phyloP scores from a whole-genome alignment of 169 alveolate species.

The Sarcocystis neurona region DNA sequence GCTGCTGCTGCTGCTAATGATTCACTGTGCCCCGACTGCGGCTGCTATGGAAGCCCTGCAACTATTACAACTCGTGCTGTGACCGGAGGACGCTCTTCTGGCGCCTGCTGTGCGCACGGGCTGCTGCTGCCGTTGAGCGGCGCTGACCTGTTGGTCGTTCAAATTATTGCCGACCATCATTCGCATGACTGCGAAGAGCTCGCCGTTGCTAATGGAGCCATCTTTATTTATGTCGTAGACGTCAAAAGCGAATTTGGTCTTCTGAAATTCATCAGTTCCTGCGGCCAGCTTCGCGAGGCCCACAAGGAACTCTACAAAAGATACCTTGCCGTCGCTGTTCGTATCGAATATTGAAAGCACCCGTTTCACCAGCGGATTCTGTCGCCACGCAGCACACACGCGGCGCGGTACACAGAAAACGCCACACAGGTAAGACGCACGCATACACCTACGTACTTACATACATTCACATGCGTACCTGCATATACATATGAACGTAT shows the following conservation, averaged over 20 bases:
- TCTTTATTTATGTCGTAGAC: constrained; percentile 95
- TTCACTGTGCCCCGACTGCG: too few relatives aligned
- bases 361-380: constrained; percentile 95
- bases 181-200: constrained; percentile 93
- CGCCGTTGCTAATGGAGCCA: constrained; percentile 97
- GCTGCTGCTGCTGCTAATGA: too few relatives aligned
- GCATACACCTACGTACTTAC: background rate
- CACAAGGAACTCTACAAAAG: constrained; percentile 94
- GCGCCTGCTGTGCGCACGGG: too few relatives aligned
- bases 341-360: constrained; percentile 94
- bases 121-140: too few relatives aligned
- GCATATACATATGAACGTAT: background rate
- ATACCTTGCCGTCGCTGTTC: constrained; percentile 93
- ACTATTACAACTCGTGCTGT: too few relatives aligned
- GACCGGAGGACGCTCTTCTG: too few relatives aligned
- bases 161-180: constrained; percentile 98
- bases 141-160: constrained; percentile 88
- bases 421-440: background rate
- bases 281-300: constrained; percentile 92
- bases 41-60: too few relatives aligned
- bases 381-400: background rate
- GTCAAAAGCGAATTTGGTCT: constrained; percentile 93
- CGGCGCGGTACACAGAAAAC: background rate
- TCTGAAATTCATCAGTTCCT: constrained; percentile 90
- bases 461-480: background rate